These are phyloP conservation scores for Botryotinia calthae DNA, from an alignment of 2,329 filamentous ascomycete species.

Conservation along the genomic window DNA sequence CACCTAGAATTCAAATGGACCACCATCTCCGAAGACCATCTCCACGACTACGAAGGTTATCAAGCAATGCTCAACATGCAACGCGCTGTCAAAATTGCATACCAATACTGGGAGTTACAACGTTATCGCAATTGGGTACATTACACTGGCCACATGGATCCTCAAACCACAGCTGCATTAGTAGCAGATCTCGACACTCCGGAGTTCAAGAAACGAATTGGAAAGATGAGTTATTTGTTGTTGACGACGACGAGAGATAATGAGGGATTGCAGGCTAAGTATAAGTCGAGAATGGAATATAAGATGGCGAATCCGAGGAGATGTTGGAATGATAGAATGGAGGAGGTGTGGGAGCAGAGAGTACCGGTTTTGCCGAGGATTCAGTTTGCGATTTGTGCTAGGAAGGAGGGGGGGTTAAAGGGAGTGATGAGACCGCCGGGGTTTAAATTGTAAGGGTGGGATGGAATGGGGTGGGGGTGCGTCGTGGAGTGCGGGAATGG, in stretches of 20 bases:
- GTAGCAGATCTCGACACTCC: not conserved
- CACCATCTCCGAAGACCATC: not conserved
- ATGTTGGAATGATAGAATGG: not conserved
- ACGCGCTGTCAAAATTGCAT: not conserved
- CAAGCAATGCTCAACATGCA: slow-evolving; percentile 10
- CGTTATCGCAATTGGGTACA: not conserved
- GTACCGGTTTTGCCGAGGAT: not conserved
- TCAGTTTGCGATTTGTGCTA: not conserved
- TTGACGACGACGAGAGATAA: not conserved
- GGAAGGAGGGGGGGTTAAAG: not conserved
- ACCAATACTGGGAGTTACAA: not conserved
- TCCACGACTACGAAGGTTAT: not conserved
- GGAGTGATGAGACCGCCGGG: not conserved
- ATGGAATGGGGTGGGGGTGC: not conserved
- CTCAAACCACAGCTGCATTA: not conserved
- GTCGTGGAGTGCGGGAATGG: not conserved
- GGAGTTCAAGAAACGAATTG: not conserved
- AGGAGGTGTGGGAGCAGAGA: not conserved
- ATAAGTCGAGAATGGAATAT: not conserved
- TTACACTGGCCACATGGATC: not conserved
- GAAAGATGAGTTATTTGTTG: not conserved
- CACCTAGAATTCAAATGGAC: not conserved
- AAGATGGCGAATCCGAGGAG: not conserved
- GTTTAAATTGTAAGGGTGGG: not conserved
- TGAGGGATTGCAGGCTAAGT: not conserved